Base-by-base conservation (phyloP, 805 yeast species). In the Metschnikowia koreensis region DNA sequence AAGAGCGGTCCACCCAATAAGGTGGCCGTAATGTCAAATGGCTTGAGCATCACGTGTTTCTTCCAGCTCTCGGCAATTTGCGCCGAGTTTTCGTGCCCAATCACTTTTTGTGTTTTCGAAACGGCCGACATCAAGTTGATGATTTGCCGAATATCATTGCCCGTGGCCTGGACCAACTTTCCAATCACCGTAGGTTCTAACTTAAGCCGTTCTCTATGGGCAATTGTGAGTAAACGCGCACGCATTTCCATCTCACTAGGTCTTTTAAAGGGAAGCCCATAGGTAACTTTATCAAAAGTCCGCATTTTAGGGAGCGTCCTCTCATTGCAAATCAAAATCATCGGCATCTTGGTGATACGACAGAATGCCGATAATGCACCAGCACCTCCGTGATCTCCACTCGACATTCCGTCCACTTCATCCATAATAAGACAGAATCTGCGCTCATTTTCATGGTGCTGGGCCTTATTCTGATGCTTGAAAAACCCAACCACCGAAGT, bases 391-490 rank as follows among this genome's bases (percentile, higher is more conserved):
- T 94, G 86, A 69, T 94, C 99, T 57, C 99, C 99, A 64, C 96
- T 91, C 39, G 97, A 89, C 98, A 94, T 94, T 60, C 99, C 99
- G 68, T 94, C 99, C 31, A 94, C 98, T 73, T 94, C 99, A 71
- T 94, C 99, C 98, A 94, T 91, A 56, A 94, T 87, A 44, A 94
- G 76, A 50, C 91, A 89, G 60, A 93, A 84, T 54, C 81, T 84
- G 47, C 80, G 77, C 44, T 79, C 75, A 58, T 81, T 79, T 1
- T 38, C 60, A 26, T 61, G 60, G 33, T 57, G 50, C 48, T 55
- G 55, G 9, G 60, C 61, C 22, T 67, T 70, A 31, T 67, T 63
- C 17, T 68, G 61, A 49, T 79, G 73, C 57, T 68, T 69, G 70
- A 89, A 86, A 64, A 74, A 89, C 0, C 97, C 96, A 48, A 82